Percentiles rank a stretch among this genome's conserved stretches.
Conservation (phyloP, 2,329 filamentous ascomycete genomes). For the Aureobasidium sp. region DNA sequence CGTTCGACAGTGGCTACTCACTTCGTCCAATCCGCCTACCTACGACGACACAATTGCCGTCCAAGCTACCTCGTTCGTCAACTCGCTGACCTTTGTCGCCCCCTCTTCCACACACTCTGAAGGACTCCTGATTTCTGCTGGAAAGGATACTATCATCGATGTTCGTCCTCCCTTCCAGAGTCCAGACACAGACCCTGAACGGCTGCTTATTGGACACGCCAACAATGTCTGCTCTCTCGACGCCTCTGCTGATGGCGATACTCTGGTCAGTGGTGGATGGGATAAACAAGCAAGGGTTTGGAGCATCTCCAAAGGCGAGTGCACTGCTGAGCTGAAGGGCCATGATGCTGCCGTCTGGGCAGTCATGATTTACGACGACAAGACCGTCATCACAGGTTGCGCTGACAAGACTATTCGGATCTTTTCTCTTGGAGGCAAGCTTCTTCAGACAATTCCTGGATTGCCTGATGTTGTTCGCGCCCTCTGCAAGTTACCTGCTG, state of each 20-base stretch:
- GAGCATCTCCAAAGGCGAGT: constrained; percentile 80
- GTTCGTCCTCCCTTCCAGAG: constrained; percentile 65
- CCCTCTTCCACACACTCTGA: constrained; percentile 63
- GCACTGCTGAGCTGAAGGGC: constrained; percentile 61
- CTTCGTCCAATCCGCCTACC: constrained; percentile 55
- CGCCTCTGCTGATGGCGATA: constrained; percentile 62
- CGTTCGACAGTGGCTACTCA: constrained; percentile 75
- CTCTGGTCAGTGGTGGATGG: constrained; percentile 89
- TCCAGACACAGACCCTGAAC: constrained; percentile 71
- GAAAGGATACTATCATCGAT: constrained; percentile 89
- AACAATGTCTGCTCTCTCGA: constrained; percentile 86
- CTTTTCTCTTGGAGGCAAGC: constrained; percentile 60
- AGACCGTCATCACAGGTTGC: constrained; percentile 72
- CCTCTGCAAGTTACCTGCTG: constrained; percentile 70
- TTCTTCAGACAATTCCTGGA: constrained; percentile 58
- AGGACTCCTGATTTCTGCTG: constrained; percentile 79
- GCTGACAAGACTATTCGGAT: constrained; percentile 86
- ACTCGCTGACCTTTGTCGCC: constrained; percentile 69
- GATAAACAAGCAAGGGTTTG: constrained; percentile 83
- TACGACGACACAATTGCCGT: constrained; percentile 75
- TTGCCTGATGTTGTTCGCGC: constrained; percentile 81
- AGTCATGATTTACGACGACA: constrained; percentile 74
- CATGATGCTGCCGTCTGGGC: constrained; percentile 84
- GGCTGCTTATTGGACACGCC: constrained; percentile 76
- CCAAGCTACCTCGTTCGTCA: constrained; percentile 80